Conservation (phyloP, 495 filamentous ascomycete genomes). For the Astrocystis sublimbata region DNA sequence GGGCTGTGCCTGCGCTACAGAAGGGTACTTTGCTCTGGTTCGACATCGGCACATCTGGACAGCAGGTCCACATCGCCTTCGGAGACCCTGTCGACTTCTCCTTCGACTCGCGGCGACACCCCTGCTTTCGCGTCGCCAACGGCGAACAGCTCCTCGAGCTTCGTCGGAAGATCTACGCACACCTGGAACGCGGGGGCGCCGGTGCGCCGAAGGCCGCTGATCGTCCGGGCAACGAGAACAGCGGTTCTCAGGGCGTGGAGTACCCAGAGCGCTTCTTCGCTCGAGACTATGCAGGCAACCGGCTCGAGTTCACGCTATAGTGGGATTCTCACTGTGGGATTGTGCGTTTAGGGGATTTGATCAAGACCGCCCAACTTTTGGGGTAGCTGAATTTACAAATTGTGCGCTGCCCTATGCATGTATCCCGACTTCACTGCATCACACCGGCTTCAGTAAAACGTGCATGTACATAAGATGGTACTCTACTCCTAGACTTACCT, state of each 20-base stretch:
- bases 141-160: conserved; percentile 48
- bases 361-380: no score
- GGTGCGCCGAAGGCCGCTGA: conserved; percentile 56
- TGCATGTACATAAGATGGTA: no score
- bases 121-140: conserved; percentile 56
- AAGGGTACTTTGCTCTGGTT: conserved; percentile 58
- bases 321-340: background rate
- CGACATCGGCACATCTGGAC: conserved; percentile 57
- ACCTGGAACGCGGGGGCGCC: conserved; percentile 49
- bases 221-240: conserved; percentile 53
- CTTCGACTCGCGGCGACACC: conserved; percentile 49
- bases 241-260: conserved; percentile 56
- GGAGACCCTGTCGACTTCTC: conserved; percentile 46
- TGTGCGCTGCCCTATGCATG: no score
- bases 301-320: conserved; percentile 60
- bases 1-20: conserved; percentile 53
- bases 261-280: conserved; percentile 65
- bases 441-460: no score
- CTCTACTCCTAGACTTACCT: no score
- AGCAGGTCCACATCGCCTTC: conserved; percentile 61
- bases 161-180: conserved; percentile 54
- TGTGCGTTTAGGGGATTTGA: background rate
- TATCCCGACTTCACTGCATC: no score
- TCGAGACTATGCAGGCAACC: conserved; percentile 62
- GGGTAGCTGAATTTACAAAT: no score